Conservation (phyloP, 192 early-diverging fungal species). For the Coemansia sp. region DNA sequence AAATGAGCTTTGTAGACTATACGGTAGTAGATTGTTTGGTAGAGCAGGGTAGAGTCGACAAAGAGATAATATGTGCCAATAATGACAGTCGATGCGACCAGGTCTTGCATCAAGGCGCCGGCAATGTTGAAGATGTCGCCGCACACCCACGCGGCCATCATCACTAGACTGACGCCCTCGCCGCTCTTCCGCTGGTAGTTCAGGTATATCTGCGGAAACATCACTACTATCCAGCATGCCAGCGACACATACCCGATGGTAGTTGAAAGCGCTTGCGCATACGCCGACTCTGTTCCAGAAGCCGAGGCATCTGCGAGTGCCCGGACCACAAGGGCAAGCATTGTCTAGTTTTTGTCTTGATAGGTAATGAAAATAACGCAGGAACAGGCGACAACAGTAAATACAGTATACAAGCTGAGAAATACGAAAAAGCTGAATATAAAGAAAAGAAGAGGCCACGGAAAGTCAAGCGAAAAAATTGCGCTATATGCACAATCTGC, state of each 20-base stretch:
- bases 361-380: neutral
- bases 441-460: no score
- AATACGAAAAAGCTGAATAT: no score
- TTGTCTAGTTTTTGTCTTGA: neutral
- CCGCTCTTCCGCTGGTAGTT: slow-evolving; percentile 79
- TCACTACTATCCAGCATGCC: slow-evolving; percentile 78
- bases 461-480: no score
- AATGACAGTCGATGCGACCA: slow-evolving; percentile 70
- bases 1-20: slow-evolving; percentile 32
- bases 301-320: slow-evolving; percentile 1
- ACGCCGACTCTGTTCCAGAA: neutral
- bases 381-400: neutral
- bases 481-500: no score
- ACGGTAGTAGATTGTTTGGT: slow-evolving; percentile 68
- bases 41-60: slow-evolving; percentile 66
- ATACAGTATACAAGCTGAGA: neutral
- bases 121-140: slow-evolving; percentile 76
- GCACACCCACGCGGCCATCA: slow-evolving; percentile 74
- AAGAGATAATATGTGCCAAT: slow-evolving; percentile 72
- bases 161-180: slow-evolving; percentile 69
- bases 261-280: slow-evolving; percentile 22
- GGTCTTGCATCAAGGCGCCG: slow-evolving; percentile 70
- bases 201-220: slow-evolving; percentile 76
- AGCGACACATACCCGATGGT: slow-evolving; percentile 66
- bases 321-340: neutral